Base-by-base conservation (phyloP, 2,329 filamentous ascomycete genomes). In the Apiospora marii region DNA sequence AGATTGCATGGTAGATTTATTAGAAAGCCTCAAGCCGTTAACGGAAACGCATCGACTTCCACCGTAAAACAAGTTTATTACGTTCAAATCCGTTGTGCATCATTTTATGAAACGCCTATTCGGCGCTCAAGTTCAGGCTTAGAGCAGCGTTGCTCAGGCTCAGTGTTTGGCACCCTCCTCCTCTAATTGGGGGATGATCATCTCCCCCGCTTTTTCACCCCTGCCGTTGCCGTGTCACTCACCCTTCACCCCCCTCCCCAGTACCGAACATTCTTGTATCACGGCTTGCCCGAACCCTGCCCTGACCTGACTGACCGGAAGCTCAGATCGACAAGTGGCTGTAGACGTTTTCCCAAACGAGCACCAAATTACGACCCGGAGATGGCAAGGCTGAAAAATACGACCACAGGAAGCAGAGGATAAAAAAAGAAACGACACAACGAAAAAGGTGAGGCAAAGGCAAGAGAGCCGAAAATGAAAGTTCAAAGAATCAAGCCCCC, bases 121-220 rank as follows among this genome's bases (percentile, higher is more conserved):
- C 27, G 27, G 27, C 27, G 27, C 27, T 30, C 27, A 30, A 30
- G 27, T 30, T 30, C 27, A 30, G 27, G 27, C 27, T 30, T 30
- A 30, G 27, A 30, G 27, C 27, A 30, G 27, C 27, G 27, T 30
- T 30, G 27, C 27, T 30, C 27, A 2, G 27, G 27, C 27, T 30
- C 27, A 30, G 27, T 30, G 2, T 30, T 30, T 30, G 27, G 27
- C 27, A 30, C 27, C 27, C 27, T 30, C 27, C 27, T 30, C 27
- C 27, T 30, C 27, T 30, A 30, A 30, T 30, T 30, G 27, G 27
- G 27, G 27, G 6, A n/a, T 5, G 27, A 14, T 58, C 34, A 61
- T 61, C 37, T 61, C 53, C 53, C 53, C 53, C 53, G 53, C 53
- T 61, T 61, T 61, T 61, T 6, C 5, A 6, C 53, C 53, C 30